Percentiles rank a stretch among this genome's conserved stretches.
Evolutionary conservation across 2,329 filamentous ascomycete genomes (phyloP).

Genomic region (Stagonosporopsis chrysanthemi): DNA sequence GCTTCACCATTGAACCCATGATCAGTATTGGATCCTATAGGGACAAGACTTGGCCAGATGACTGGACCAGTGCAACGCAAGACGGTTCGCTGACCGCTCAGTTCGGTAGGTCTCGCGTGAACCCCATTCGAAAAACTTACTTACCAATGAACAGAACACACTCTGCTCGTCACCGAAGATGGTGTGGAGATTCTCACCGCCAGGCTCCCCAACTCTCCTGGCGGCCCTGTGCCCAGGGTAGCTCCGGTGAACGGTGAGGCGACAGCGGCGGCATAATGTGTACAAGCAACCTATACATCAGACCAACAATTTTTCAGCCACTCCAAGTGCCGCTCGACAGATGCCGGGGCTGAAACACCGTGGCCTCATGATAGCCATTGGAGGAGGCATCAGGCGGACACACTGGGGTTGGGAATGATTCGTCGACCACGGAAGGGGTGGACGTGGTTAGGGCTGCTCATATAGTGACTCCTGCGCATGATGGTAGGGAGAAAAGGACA

Average conservation of each 20-base stretch:
- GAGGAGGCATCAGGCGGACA: background rate
- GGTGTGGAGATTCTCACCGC: constrained; percentile 85
- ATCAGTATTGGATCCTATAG: constrained; percentile 89
- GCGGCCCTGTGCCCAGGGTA: constrained; percentile 72
- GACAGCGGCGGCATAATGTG: constrained; percentile 25
- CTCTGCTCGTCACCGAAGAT: constrained; percentile 80
- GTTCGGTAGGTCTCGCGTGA: constrained; percentile 69
- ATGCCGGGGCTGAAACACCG: constrained; percentile 6
- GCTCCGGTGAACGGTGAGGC: constrained; percentile 36
- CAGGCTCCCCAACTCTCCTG: constrained; percentile 74
- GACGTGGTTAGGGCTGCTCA: background rate
- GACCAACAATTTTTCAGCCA: background rate
- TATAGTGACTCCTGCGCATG: background rate
- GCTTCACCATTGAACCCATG: constrained; percentile 99
- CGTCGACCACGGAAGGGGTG: background rate
- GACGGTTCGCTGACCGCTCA: constrained; percentile 92
- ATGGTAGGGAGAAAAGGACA: background rate
- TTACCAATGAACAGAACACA: constrained; percentile 68
- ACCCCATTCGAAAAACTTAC: no score
- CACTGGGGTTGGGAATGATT: background rate
- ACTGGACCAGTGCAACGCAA: constrained; percentile 95
- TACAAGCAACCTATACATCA: background rate
- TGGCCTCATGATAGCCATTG: constrained; percentile 2
- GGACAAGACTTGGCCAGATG: constrained; percentile 97
- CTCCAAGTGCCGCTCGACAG: background rate